Conservation (phyloP, 306 rosid species). For the Prunus salicina region DNA sequence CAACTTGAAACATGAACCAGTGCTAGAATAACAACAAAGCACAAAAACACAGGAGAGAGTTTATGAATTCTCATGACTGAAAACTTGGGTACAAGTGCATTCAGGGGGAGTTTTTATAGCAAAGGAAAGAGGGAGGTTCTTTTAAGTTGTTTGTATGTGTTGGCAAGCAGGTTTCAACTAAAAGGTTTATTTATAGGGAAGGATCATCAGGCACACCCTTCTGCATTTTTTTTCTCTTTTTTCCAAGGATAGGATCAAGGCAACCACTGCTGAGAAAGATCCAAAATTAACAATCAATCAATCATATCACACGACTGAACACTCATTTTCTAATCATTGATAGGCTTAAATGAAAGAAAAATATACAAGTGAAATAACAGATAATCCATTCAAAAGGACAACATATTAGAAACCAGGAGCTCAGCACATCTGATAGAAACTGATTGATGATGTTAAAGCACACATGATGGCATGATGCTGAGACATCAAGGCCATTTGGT, state of each 20-base stretch:
- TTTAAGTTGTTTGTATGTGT: neutral
- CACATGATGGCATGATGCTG: neutral
- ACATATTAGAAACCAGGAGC: neutral
- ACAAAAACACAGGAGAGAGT: slow-evolving; percentile 9
- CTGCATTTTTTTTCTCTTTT: neutral
- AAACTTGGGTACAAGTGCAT: neutral
- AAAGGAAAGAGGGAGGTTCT: neutral
- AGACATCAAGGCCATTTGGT: neutral
- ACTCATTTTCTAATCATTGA: slow-evolving; percentile 18
- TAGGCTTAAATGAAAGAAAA: neutral
- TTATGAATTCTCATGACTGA: slow-evolving; percentile 45
- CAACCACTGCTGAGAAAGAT: slow-evolving; percentile 19
- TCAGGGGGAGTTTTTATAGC: neutral
- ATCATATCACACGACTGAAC: neutral
- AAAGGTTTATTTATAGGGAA: neutral
- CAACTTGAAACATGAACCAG: slow-evolving; percentile 36
- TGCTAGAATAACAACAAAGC: slow-evolving; percentile 27
- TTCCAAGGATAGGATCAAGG: neutral
- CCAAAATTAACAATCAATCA: slow-evolving; percentile 22
- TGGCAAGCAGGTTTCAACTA: slow-evolving; percentile 7
- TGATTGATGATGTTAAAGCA: neutral
- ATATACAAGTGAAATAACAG: slow-evolving; percentile 2
- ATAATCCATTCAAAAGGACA: neutral
- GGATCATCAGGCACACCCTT: neutral
- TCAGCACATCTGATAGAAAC: neutral